Percentiles rank a stretch among this genome's conserved stretches.
phyloP scores from a whole-genome alignment of 495 filamentous ascomycete genomes.

The Aspergillus saccharolyticus region DNA sequence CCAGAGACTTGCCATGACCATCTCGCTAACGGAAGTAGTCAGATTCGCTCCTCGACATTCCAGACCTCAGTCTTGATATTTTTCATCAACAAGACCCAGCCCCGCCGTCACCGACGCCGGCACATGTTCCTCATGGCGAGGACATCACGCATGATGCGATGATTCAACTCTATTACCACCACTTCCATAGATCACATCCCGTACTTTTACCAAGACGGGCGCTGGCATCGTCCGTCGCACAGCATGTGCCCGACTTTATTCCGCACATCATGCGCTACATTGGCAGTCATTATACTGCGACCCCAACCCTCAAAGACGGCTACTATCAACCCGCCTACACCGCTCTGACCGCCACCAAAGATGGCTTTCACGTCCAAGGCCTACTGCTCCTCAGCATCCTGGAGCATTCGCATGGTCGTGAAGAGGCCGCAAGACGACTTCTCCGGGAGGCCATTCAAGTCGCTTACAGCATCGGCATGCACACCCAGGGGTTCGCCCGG shows the following conservation, averaged over 20 bases:
- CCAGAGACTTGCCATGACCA: slow-evolving; percentile 1
- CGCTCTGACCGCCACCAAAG: slow-evolving; percentile 44
- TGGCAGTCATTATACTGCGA: slow-evolving; percentile 44
- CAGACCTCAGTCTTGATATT: not conserved
- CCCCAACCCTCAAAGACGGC: slow-evolving; percentile 32
- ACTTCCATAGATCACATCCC: slow-evolving; percentile 68
- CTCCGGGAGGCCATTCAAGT: slow-evolving; percentile 57
- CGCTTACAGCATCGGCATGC: slow-evolving; percentile 64
- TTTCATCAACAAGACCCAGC: not conserved
- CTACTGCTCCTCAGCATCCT: slow-evolving; percentile 64
- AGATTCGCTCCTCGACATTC: not conserved
- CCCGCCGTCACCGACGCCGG: not conserved
- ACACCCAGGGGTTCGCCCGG: slow-evolving; percentile 44
- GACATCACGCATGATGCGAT: slow-evolving; percentile 30
- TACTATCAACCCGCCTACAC: slow-evolving; percentile 54
- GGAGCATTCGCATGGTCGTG: slow-evolving; percentile 60
- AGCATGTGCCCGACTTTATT: slow-evolving; percentile 27
- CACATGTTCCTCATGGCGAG: slow-evolving; percentile 5
- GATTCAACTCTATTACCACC: slow-evolving; percentile 51
- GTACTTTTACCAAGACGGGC: slow-evolving; percentile 49
- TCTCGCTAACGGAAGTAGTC: not conserved
- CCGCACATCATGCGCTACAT: slow-evolving; percentile 66
- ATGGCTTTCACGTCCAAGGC: slow-evolving; percentile 68
- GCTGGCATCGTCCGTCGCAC: slow-evolving; percentile 39
- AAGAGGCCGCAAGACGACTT: slow-evolving; percentile 53